Evolutionary conservation across 1,284 basidiomycete species (phyloP).

Genomic region (Ceratobasidium sp.): DNA sequence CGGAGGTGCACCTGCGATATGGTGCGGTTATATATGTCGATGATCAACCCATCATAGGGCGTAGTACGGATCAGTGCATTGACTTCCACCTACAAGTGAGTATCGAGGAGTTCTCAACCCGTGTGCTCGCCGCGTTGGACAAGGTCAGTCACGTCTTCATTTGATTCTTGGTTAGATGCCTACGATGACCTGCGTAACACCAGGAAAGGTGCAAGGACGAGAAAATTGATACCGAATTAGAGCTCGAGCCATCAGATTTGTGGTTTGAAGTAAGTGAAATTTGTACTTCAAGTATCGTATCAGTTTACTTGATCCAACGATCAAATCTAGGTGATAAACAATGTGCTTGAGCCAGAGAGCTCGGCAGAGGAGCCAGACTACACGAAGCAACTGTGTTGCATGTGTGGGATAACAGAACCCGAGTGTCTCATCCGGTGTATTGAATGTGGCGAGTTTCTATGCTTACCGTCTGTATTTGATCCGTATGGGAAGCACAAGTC

Average conservation of each 20-base stretch:
- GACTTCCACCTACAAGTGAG: constrained; percentile 4
- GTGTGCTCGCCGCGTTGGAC: neutral
- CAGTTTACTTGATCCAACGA: no score
- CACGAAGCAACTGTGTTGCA: neutral
- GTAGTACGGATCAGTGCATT: neutral
- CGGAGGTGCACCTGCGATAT: neutral
- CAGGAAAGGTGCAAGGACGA: neutral
- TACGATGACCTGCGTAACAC: no score
- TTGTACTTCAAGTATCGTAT: neutral
- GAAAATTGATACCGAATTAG: neutral
- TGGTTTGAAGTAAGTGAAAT: constrained; percentile 20
- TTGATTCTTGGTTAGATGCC: neutral
- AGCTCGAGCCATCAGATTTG: neutral
- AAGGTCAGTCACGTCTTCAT: neutral
- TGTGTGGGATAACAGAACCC: neutral
- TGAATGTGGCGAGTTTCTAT: neutral
- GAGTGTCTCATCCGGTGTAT: constrained; percentile 1
- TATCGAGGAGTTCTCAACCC: neutral
- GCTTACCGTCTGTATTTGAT: constrained; percentile 10
- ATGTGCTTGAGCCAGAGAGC: neutral
- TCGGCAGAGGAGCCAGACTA: neutral
- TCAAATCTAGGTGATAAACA: constrained; percentile 4
- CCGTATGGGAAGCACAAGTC: neutral
- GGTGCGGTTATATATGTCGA: constrained; percentile 27
- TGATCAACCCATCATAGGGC: neutral